These are phyloP conservation scores for Bipolaris zeicola DNA, from an alignment of 2,329 filamentous ascomycete species.

Conservation along the genomic window DNA sequence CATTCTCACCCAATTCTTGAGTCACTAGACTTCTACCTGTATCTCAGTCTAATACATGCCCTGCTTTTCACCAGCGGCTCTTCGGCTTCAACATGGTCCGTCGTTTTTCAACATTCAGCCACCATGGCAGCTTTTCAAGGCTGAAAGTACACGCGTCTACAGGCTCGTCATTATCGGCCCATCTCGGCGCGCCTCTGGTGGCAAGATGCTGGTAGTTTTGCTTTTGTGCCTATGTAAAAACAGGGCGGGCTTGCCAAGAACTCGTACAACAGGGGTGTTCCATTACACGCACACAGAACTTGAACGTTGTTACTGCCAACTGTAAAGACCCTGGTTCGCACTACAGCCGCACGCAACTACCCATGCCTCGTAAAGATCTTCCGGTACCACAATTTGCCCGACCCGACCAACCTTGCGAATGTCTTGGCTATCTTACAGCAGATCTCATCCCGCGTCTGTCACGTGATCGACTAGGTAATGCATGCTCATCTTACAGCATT, in stretches of 20 bases:
- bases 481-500: slow-evolving; percentile 27
- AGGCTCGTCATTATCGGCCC: slow-evolving; percentile 22
- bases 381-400: slow-evolving; percentile 12
- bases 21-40: neutral
- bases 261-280: slow-evolving; percentile 32
- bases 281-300: slow-evolving; percentile 20
- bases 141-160: slow-evolving; percentile 4
- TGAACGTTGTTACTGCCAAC: slow-evolving; percentile 28
- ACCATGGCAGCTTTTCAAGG: neutral
- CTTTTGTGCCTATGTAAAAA: slow-evolving; percentile 19
- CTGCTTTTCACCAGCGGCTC: neutral
- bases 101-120: neutral
- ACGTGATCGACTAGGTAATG: slow-evolving; percentile 15
- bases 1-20: slow-evolving; percentile 1
- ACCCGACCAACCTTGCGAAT: slow-evolving; percentile 12
- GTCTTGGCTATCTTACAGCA: slow-evolving; percentile 9
- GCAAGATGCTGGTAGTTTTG: slow-evolving; percentile 20
- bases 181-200: slow-evolving; percentile 10
- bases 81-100: neutral
- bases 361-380: slow-evolving; percentile 23
- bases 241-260: slow-evolving; percentile 20
- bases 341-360: slow-evolving; percentile 20
- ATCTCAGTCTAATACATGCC: neutral
- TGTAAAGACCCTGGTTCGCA: slow-evolving; percentile 20
- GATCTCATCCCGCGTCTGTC: slow-evolving; percentile 3